Percentiles rank a stretch among this genome's conserved stretches.
phyloP scores from a whole-genome alignment of 1,284 basidiomycete genomes.

The Sanghuangporus baumii region DNA sequence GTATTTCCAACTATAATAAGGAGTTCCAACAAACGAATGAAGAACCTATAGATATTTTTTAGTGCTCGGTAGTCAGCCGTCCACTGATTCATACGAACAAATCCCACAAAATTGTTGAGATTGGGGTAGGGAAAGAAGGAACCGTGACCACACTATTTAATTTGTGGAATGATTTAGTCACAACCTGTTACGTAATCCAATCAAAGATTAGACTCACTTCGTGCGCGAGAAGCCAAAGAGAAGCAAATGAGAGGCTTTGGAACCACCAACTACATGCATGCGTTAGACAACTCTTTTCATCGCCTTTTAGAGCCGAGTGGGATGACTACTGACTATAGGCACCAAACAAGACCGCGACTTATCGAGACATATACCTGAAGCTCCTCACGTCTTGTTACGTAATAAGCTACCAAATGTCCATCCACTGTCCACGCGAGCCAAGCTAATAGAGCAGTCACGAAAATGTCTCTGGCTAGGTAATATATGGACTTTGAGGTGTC shows the following conservation, averaged over 20 bases:
- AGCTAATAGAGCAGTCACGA: slow-evolving; percentile 50
- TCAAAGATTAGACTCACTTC: slow-evolving; percentile 17
- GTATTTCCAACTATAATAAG: slow-evolving; percentile 59
- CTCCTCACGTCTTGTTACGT: slow-evolving; percentile 37
- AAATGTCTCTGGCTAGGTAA: slow-evolving; percentile 55
- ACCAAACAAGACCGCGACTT: not conserved
- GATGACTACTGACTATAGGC: slow-evolving; percentile 8
- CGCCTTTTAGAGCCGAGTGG: not conserved
- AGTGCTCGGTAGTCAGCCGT: not conserved
- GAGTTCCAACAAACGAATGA: slow-evolving; percentile 48
- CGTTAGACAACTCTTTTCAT: not conserved
- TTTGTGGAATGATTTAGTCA: not conserved
- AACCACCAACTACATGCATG: slow-evolving; percentile 17
- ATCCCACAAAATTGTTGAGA: slow-evolving; percentile 53
- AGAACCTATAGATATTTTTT: slow-evolving; percentile 27
- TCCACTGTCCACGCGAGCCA: slow-evolving; percentile 59
- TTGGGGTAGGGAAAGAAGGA: slow-evolving; percentile 46
- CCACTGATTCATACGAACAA: slow-evolving; percentile 20
- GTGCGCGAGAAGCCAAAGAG: slow-evolving; percentile 45
- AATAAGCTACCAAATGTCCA: slow-evolving; percentile 24
- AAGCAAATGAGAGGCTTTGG: slow-evolving; percentile 30
- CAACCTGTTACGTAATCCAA: not conserved
- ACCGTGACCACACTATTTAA: slow-evolving; percentile 40
- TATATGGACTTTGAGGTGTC: slow-evolving; percentile 53
- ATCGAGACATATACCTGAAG: not conserved